Evolutionary conservation across 371 early-diverging fungal species (phyloP), one percentile per base, ranked within the genome.

Genomic region (Lichtheimia ramosa): DNA sequence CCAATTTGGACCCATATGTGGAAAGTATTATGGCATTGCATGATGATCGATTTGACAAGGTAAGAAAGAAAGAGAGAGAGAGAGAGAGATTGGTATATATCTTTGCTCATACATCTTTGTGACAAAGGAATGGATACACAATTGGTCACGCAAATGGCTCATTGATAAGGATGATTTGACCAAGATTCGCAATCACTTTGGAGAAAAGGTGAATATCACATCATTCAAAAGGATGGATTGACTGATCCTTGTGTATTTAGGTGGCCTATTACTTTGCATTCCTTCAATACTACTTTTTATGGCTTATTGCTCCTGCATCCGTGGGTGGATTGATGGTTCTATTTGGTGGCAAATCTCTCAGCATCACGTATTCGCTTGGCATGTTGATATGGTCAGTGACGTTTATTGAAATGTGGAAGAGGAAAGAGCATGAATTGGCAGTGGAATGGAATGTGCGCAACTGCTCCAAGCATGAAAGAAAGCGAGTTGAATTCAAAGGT

Each of bases 251-350:
- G 20, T 0, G 3, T 8, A 18, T 13, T 42, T 54, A 77, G 75
- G 78, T 93, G 51, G 92, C 93, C 13, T 89, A 85, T 71, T 95
- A 96, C 70, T 96, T 96, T 81, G 94, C 92, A 14, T 96, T 93
- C 68, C 73, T 95, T 4, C 93, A 94, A 73, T 89, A 82, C 65
- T 96, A 95, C 72, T 81, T 90, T 51, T 49, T 87, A 14, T 91
- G 88, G 83, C 79, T 96, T 6, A 70, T 81, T 34, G 69, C 71
- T 0, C 93, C 93, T 23, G 70, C 94, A 3, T 76, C 74, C 1
- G 55, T 88, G 4, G 94, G 95, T 16, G 23, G 85, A 4, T 28
- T 87, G 2, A 77, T 84, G 52, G 88, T 86, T 61, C 65, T 85
- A 14, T 72, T 79, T 16, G 74, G 82, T 18, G 59, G 70, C 3